Base-by-base conservation (phyloP, 2,329 filamentous ascomycete species). In the Stemphylium vesicarium region DNA sequence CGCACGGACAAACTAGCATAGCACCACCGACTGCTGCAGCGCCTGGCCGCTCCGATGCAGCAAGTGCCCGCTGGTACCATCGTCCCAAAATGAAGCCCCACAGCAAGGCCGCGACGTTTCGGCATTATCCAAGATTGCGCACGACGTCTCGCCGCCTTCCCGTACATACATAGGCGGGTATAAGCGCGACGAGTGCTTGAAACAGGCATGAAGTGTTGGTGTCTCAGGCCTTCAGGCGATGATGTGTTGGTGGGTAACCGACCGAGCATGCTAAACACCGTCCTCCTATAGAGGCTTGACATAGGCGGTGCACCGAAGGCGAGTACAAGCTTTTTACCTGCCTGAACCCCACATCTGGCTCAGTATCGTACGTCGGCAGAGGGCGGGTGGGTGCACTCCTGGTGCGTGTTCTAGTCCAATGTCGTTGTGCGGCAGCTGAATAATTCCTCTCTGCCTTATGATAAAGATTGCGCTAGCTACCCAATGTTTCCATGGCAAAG, bases 61-160 rank as follows among this genome's bases (percentile, higher is more conserved):
- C n/a, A 32, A 36, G 42, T 44, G 40, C 54, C 57, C 16, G 55
- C 51, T 57, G 46, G 50, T 53, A 51, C 33, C 50, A 59, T 59
- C 52, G 16, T 26, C 33, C 39, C 67, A 66, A 70, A 56, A 69
- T 71, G 62, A 66, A 54, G 52, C 49, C 48, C 53, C 37, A 60
- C 53, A 50, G 47, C 52, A 57, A 61, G 61, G 61, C 53, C 50
- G 50, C 63, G 56, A 49, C 60, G 59, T 63, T 50, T 56, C 53
- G 53, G 60, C 56, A 64, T 61, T 60, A 60, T 38, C 57, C 61
- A 60, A 68, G 48, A 67, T 71, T 71, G 50, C 54, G 32, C 32
- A 52, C 57, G 58, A 56, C 41, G 54, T 55, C 59, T 59, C 56
- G 42, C 45, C 48, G 54, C 41, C 40, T 55, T 44, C 26, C 36